Evolutionary conservation across 2,329 filamentous ascomycete species (phyloP), one percentile per base, ranked within the genome.

Genomic region (Colletotrichum spinosum): DNA sequence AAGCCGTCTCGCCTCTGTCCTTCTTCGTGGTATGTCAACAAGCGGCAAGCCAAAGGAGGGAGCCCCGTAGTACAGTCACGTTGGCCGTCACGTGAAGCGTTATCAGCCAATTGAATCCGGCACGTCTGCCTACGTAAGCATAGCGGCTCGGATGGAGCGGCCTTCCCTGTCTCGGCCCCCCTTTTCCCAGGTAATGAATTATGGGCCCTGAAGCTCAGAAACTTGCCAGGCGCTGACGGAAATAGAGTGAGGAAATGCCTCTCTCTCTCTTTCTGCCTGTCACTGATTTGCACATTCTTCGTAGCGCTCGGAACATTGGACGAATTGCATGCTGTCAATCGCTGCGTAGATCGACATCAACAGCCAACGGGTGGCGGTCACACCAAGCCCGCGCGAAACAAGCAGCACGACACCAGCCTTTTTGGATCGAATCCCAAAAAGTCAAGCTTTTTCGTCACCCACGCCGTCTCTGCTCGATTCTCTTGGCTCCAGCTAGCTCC

Each of bases 401-500:
- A 37, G 34, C 34, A 37, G 46, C 41, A 34, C 11, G 5, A 49
- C 46, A 25, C 41, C n/a, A 49, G 4, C 25, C 4, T 25, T 25
- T 25, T 25, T 25, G 25, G 42, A 44, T 8, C 15, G 6, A 58
- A 10, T 15, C 25, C 44, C 41, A 11, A 35, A 6, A 9, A 56
- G 39, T 62, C 62, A 65, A 65, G 62, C 62, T 65, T 65, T 57
- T 56, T 38, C 46, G 44, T 54, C 45, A 35, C 10, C 41, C 51
- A 9, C 34, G 10, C 34, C 50, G 41, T 38, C 38, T 45, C 35
- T 50, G n/a, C 34, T 44, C 39, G 49, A 9, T 45, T 15, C 59
- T 58, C 46, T 56, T 62, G 52, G 58, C 62, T 53, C 52, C 62
- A 25, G 57, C 58, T 49, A 56, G 52, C 58, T 65, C 51, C 62